A percentile compares a stretch with the other conserved stretches of the same genome.
These are phyloP conservation scores for Leccinum discolor DNA, from an alignment of 1,284 basidiomycete genomes.

Conservation along the genomic window DNA sequence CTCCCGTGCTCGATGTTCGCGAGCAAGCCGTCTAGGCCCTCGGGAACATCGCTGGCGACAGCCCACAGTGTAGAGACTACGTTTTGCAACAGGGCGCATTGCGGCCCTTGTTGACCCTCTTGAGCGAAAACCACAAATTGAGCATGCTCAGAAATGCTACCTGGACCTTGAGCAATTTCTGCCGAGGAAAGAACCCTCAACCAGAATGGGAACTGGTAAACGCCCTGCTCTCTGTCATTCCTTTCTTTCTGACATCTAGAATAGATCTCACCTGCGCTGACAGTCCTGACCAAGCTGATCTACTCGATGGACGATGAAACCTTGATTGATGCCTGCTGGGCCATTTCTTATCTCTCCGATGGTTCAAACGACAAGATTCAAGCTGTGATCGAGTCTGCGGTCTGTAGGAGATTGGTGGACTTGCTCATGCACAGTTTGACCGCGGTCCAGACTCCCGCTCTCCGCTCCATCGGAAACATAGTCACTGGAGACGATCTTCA, in stretches of 20 bases:
- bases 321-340: slow-evolving; percentile 99
- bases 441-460: slow-evolving; percentile 97
- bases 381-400: slow-evolving; percentile 98
- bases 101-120: slow-evolving; percentile 67
- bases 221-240: slow-evolving; percentile 5
- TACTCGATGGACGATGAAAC: slow-evolving; percentile 99
- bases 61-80: slow-evolving; percentile 91
- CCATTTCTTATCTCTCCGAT: slow-evolving; percentile 99
- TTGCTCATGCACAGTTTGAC: slow-evolving; percentile 97
- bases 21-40: slow-evolving; percentile 98
- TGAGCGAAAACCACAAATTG: slow-evolving; percentile 91
- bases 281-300: slow-evolving; percentile 96
- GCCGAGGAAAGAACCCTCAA: slow-evolving; percentile 94
- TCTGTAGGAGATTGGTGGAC: slow-evolving; percentile 97
- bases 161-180: slow-evolving; percentile 98
- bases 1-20: slow-evolving; percentile 87
- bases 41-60: slow-evolving; percentile 96
- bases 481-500: slow-evolving; percentile 99
- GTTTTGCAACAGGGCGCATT: slow-evolving; percentile 80
- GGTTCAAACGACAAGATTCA: slow-evolving; percentile 99
- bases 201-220: slow-evolving; percentile 92
- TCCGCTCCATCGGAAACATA: slow-evolving; percentile 98
- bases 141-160: slow-evolving; percentile 98
- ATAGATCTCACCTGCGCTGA: slow-evolving; percentile 95
- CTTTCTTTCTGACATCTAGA: slow-evolving; percentile 13